Base-by-base conservation (phyloP, 805 yeast species). In the Candida odintsovae region DNA sequence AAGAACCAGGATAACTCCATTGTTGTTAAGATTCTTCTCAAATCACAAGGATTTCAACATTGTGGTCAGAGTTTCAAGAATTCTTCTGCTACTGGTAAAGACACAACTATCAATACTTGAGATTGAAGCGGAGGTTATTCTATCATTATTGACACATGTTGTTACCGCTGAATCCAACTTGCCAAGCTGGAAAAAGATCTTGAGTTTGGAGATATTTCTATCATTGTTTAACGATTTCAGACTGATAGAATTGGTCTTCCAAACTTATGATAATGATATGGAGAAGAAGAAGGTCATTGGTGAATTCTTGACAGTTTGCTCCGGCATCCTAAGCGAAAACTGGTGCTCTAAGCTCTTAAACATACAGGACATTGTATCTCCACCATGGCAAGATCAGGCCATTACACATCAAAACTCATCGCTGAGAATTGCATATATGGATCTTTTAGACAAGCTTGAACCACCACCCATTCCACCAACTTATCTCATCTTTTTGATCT, bases 111-210 rank as follows among this genome's bases (percentile, higher is more conserved):
- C 72, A 0, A 73, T 79, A 7, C 65, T 92, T 33, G 83, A 78
- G 43, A 75, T 85, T 28, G 97, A 92, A 63, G 73, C 86, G 22
- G 97, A 90, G 57, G 90, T 89, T 7, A 78, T 90, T 2, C 65
- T 92, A 15, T 82, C 95, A 0, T 69, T 86, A 22, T 64, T 90
- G 29, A 86, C 86, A 16, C 95, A 86, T 59, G 74, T 77, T n/a
- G 59, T 87, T n/a, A 71, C 83, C 1, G 69, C 71, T 29, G 81
- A 78, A 6, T 73, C 82, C 0, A 72, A 73, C 0, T 56, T 76
- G 2, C 80, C 83, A 3, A 47, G 58, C 7, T 92, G 97, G 97
- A 87, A 86, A 52, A 79, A 81, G 50, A 73, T 81, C 2, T 62
- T 90, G 13, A 78, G 90, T 1, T 64, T 89, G 40, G 99, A 92